Base-by-base conservation (phyloP, 2,329 filamentous ascomycete species). In the Aureobasidium sp. region DNA sequence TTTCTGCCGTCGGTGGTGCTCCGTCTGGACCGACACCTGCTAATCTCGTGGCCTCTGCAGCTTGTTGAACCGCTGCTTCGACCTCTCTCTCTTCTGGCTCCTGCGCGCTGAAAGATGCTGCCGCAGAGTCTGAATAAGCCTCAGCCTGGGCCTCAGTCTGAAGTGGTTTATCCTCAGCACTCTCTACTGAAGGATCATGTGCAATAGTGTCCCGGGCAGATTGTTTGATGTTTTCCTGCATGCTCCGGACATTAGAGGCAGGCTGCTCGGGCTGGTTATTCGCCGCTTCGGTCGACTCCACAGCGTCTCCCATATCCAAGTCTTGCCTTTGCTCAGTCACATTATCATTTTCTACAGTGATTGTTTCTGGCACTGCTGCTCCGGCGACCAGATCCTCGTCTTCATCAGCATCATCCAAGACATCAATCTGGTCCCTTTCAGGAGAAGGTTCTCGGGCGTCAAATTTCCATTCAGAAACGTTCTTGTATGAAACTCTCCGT, bases 381-480 rank as follows among this genome's bases (percentile, higher is more conserved):
- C 32, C 55, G 20, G 23, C 50, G 29, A 39, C 53, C 42, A 26
- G 3, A 15, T 44, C 13, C 32, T 52, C 55, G 5, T 61, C 46
- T 23, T 61, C 62, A 26, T 57, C 60, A 17, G 55, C 53, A 46
- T 66, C 62, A 7, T 34, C 55, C 26, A 34, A 27, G 10, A 39
- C 36, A 15, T 62, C 60, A 15, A 51, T 59, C 8, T 61, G 47
- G 0, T 80, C 75, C 37, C 79, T 80, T 69, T 87, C 83, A 2
- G 90, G 89, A 58, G 87, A 92, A 8, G 85, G 86, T 1, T 89
- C 88, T 62, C 84, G 82, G 69, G 87, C 88, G 26, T 81, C 80
- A 68, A 92, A 88, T 65, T 83, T 86, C 93, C 93, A 97, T 32
- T 84, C 79, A 34, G 79, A 82, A 68, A 85, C 87, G 57, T 84